These are phyloP conservation scores for Coemansia sp. DNA, from an alignment of 192 early-diverging fungal species.

Conservation along the genomic window DNA sequence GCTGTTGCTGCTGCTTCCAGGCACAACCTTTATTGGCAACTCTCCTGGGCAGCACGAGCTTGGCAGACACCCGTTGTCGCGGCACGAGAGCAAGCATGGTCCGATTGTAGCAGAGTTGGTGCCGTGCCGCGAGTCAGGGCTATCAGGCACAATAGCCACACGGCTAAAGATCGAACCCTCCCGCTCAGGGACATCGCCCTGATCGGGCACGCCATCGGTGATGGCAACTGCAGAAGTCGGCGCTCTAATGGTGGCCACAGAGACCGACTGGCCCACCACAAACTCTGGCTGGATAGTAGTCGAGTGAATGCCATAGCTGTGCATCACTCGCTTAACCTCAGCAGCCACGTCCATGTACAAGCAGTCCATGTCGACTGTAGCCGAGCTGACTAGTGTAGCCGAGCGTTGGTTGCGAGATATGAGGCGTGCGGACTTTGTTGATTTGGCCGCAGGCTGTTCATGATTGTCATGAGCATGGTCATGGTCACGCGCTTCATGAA, in stretches of 20 bases:
- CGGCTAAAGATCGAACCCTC: slow-evolving; percentile 35
- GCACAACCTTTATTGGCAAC: slow-evolving; percentile 49
- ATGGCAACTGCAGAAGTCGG: background rate
- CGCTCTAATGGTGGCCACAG: slow-evolving; percentile 26
- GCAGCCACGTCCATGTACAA: slow-evolving; percentile 74
- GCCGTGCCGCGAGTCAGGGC: slow-evolving; percentile 14
- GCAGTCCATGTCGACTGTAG: slow-evolving; percentile 52
- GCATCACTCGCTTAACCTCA: slow-evolving; percentile 76
- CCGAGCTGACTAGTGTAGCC: slow-evolving; percentile 18
- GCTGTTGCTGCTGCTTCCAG: slow-evolving; percentile 15
- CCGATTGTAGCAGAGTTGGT: slow-evolving; percentile 42
- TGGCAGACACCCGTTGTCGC: slow-evolving; percentile 36
- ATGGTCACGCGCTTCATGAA: slow-evolving; percentile 4
- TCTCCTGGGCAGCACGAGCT: slow-evolving; percentile 54
- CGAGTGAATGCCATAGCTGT: slow-evolving; percentile 80
- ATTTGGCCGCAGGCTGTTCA: background rate
- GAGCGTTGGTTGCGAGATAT: slow-evolving; percentile 31
- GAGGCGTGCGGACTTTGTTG: slow-evolving; percentile 27
- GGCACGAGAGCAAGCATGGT: slow-evolving; percentile 45
- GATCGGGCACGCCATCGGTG: background rate
- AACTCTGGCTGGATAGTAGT: slow-evolving; percentile 94
- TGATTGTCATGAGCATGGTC: slow-evolving; percentile 12
- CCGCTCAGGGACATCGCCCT: slow-evolving; percentile 7
- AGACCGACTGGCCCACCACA: slow-evolving; percentile 55
- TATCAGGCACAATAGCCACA: slow-evolving; percentile 40